Conservation (phyloP, 176 grass and related monocot species). For the Ensete ventricosum region DNA sequence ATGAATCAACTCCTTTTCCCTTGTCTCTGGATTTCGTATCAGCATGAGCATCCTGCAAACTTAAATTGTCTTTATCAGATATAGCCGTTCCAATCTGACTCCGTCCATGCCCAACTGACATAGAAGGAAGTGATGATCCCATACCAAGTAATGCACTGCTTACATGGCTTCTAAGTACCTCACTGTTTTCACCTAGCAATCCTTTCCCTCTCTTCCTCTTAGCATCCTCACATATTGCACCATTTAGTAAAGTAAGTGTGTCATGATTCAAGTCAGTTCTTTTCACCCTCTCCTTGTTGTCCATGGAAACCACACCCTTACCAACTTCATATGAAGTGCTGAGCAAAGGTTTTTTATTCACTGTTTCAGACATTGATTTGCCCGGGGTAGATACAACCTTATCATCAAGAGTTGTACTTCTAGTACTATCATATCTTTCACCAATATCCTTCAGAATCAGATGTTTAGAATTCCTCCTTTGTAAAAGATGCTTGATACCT, state of each 20-base stretch:
- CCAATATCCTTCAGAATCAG: not conserved
- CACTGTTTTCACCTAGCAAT: not conserved
- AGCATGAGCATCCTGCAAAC: not conserved
- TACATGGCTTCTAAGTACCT: not conserved
- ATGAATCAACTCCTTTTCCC: not conserved
- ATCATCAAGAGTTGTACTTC: not conserved
- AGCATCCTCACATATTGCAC: not conserved
- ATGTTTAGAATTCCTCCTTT: not conserved
- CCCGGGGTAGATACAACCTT: not conserved
- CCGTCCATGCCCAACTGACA: not conserved
- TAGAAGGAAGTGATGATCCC: not conserved
- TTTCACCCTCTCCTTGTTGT: not conserved
- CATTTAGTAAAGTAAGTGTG: not conserved
- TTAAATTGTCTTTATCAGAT: not conserved
- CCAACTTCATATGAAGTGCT: not conserved
- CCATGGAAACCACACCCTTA: not conserved
- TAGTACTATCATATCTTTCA: not conserved
- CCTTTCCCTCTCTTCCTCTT: not conserved
- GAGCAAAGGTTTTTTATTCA: not conserved
- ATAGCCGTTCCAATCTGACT: not conserved
- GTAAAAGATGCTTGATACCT: not conserved
- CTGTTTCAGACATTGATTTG: not conserved
- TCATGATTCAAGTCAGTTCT: not conserved
- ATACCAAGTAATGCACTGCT: not conserved
- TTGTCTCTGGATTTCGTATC: not conserved